Conservation (phyloP, 805 yeast species). For the Hanseniaspora lindneri region DNA sequence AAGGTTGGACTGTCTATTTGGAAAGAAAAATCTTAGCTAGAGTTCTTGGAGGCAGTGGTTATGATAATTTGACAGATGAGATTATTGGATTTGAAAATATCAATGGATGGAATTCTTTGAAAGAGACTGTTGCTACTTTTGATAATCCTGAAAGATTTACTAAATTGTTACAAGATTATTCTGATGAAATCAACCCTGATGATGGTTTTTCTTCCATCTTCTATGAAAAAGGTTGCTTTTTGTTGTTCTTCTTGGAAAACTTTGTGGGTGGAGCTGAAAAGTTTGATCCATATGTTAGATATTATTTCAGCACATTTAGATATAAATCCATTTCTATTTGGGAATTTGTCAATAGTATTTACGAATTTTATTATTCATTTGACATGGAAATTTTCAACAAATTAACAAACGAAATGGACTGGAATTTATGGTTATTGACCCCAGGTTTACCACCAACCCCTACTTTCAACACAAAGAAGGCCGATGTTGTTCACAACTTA, state of each 20-base stretch:
- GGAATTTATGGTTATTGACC: slow-evolving; percentile 71
- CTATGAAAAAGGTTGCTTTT: slow-evolving; percentile 79
- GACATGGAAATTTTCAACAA: slow-evolving; percentile 34
- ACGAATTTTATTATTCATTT: slow-evolving; percentile 43
- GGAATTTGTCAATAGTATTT: slow-evolving; percentile 65
- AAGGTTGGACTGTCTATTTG: slow-evolving; percentile 90
- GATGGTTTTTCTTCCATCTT: slow-evolving; percentile 82
- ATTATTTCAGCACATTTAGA: slow-evolving; percentile 59
- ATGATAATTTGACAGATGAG: slow-evolving; percentile 12
- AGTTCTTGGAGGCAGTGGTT: slow-evolving; percentile 60
- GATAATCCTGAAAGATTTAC: slow-evolving; percentile 44
- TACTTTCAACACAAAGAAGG: slow-evolving; percentile 63
- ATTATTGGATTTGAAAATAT: slow-evolving; percentile 67
- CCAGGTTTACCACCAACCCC: slow-evolving; percentile 90
- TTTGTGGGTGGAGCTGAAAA: slow-evolving; percentile 49
- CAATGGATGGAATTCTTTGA: slow-evolving; percentile 79
- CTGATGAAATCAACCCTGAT: slow-evolving; percentile 68
- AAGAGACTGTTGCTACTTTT: slow-evolving; percentile 54
- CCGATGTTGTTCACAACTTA: slow-evolving; percentile 54
- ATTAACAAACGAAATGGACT: slow-evolving; percentile 57
- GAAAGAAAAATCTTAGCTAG: slow-evolving; percentile 73
- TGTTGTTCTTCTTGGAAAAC: slow-evolving; percentile 63
- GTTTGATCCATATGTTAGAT: slow-evolving; percentile 71
- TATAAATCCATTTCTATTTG: slow-evolving; percentile 67
- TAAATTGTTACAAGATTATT: slow-evolving; percentile 57